Base-by-base conservation (phyloP, 2,329 filamentous ascomycete genomes). In the Fusarium nurragi region DNA sequence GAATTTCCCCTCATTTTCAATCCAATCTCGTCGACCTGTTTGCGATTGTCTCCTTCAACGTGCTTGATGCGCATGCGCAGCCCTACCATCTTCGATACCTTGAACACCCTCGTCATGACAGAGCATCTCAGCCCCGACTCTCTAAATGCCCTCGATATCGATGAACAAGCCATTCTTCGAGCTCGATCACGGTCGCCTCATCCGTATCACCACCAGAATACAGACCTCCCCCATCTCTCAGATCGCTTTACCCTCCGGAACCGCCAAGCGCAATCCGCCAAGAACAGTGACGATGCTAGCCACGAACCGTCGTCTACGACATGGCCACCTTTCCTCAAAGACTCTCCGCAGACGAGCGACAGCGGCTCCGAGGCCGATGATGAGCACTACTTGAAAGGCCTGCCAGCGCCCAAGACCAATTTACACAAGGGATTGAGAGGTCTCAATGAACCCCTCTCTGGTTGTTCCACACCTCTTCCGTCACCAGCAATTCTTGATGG, bases 301-400 rank as follows among this genome's bases (percentile, higher is more conserved):
- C 63, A 57, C 48, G 64, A 61, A 25, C 54, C 59, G n/a, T 73
- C 74, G 26, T 68, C 69, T 9, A 68, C 70, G 22, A 50, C 54
- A n/a, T 70, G 58, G 45, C 60, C 70, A n/a, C 67, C 71, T 40
- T 77, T 80, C 63, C 76, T 79, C 56, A 83, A 81, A 64, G 83
- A 86, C 48, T 86, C 86, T 6, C 82, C 84, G 2, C 84, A 88
- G 3, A 86, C 86, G 12, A 97, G 92, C 76, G 94, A 97, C 69
- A 97, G 93, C 75, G 94, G 94, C 22, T 97, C 94, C 18, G 94
- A 98, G 75, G 94, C 94, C 36, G 94, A 97, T 72, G 94, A 98
- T 79, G 94, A 98, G 76, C 91, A 94, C 64, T 89, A 94, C 68
- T 82, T 97, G 54, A 95, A 90, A 75, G 91, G 93, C 1, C 80